Conservation (phyloP, 1,284 basidiomycete genomes). For the Gomphus sp. region DNA sequence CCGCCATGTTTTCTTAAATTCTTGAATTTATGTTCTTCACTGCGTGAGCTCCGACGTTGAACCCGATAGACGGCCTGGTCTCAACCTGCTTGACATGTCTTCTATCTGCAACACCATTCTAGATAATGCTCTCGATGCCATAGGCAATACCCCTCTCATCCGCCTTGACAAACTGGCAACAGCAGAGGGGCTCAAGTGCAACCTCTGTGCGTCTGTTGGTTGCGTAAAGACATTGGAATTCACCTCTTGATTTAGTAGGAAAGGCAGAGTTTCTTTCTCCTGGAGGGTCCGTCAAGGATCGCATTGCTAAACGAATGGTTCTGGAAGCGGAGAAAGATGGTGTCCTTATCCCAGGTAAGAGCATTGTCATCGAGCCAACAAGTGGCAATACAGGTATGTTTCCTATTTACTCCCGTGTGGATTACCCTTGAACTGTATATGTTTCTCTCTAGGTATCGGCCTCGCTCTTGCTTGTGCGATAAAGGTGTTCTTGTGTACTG, state of each 20-base stretch:
- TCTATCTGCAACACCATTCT: conserved; percentile 34
- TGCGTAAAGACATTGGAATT: conserved; percentile 2
- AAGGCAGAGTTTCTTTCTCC: conserved; percentile 89
- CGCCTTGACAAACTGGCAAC: conserved; percentile 75
- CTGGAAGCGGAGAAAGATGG: conserved; percentile 86
- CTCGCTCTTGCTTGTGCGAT: conserved; percentile 88
- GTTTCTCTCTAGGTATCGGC: conserved; percentile 61
- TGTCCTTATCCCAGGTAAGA: conserved; percentile 78
- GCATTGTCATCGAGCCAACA: conserved; percentile 89
- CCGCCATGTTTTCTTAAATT: background rate
- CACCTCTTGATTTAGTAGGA: conserved; percentile 45
- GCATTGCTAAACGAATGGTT: conserved; percentile 97
- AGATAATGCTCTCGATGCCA: conserved; percentile 71
- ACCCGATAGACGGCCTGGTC: background rate
- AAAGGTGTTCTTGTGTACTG: conserved; percentile 42
- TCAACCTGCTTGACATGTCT: background rate
- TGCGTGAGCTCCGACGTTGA: background rate
- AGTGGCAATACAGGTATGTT: conserved; percentile 87
- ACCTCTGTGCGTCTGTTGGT: conserved; percentile 57
- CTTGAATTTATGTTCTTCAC: background rate
- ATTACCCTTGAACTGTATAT: background rate
- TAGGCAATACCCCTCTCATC: conserved; percentile 89
- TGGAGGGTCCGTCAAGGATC: conserved; percentile 93
- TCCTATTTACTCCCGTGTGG: background rate
- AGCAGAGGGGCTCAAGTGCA: conserved; percentile 77